phyloP scores from a whole-genome alignment of 192 early-diverging fungal species.

The Diversispora epigaea region DNA sequence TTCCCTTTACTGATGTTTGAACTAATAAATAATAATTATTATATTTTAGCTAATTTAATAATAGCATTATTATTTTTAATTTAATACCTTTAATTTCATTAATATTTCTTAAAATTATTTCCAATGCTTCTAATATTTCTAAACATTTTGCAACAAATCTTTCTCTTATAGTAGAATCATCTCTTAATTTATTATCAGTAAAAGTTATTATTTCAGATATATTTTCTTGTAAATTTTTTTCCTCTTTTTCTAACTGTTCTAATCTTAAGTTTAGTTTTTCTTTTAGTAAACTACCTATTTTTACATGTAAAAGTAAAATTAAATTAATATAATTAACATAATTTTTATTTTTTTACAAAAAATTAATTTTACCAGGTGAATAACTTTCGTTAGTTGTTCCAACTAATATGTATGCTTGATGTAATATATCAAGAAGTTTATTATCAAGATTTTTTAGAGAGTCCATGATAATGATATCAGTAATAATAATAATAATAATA shows the following conservation, averaged over 20 bases:
- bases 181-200: neutral
- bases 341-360: neutral
- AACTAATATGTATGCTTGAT: constrained; percentile 12
- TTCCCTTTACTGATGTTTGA: neutral
- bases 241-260: neutral
- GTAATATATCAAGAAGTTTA: constrained; percentile 4
- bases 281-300: neutral
- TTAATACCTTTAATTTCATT: constrained; percentile 30
- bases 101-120: constrained; percentile 5
- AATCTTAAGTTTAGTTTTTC: neutral
- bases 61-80: neutral
- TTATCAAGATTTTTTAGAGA: constrained; percentile 2
- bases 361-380: neutral
- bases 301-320: neutral
- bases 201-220: neutral
- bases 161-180: neutral
- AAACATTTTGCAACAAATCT: constrained; percentile 21
- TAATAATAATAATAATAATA: too few relatives aligned
- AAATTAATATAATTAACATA: too few relatives aligned
- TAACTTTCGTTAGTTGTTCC: neutral
- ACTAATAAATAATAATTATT: neutral
- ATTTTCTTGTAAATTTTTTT: neutral
- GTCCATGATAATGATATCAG: neutral
- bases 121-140: constrained; percentile 3
- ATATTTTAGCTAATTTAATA: neutral